These are phyloP conservation scores for Forsythia suspensa DNA, from an alignment of 257 asterid genomes.

Conservation along the genomic window DNA sequence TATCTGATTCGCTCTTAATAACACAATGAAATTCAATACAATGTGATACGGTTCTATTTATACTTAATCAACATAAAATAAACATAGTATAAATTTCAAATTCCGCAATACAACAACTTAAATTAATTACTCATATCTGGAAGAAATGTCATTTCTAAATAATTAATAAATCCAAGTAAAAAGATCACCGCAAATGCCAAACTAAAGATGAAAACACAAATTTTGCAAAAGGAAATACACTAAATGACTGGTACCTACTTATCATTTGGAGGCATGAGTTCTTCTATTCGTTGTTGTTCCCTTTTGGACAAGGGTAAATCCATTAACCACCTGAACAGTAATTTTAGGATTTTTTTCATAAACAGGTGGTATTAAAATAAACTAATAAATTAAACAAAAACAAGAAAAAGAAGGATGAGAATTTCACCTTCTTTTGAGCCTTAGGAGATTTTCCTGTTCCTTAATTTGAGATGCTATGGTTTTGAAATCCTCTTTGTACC, in stretches of 20 bases:
- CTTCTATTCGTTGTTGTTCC: conserved; percentile 44
- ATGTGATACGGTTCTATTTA: not conserved
- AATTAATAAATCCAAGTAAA: not conserved
- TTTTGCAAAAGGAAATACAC: not conserved
- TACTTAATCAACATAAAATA: not conserved
- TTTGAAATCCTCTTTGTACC: conserved; percentile 33
- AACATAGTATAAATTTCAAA: conserved; percentile 4
- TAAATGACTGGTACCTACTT: conserved; percentile 34
- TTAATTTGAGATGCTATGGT: conserved; percentile 38
- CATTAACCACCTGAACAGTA: conserved; percentile 70
- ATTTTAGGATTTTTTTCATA: not conserved
- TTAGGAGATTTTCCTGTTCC: conserved; percentile 47
- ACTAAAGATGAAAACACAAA: not conserved
- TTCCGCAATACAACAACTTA: not conserved
- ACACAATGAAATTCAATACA: not conserved
- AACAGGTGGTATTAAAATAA: not conserved
- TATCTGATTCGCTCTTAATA: not conserved
- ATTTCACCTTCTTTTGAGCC: conserved; percentile 68
- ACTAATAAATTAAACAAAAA: not conserved
- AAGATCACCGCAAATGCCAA: not conserved
- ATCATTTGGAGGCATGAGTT: conserved; percentile 43
- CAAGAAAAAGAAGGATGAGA: not conserved
- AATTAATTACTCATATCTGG: not conserved
- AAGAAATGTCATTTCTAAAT: not conserved
- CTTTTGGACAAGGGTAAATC: conserved; percentile 42